A percentile compares a stretch with the other conserved stretches of the same genome.
Evolutionary conservation across 257 asterid species (phyloP).

Genomic region (Thymus mandschuricus): DNA sequence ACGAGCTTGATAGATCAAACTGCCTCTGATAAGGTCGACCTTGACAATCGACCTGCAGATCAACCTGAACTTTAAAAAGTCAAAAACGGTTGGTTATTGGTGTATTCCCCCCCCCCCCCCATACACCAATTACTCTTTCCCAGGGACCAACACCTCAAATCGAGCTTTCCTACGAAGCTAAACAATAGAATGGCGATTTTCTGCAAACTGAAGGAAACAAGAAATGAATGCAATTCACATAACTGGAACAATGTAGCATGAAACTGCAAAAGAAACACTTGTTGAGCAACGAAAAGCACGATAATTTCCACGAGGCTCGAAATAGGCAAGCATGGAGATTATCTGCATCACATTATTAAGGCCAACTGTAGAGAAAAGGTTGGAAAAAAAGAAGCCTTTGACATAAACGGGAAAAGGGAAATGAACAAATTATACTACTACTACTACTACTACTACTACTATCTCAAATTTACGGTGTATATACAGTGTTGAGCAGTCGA

Average conservation of each 20-base stretch:
- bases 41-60: too few species aligned
- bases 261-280: conserved; percentile 26
- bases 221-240: background rate
- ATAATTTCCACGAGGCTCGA: conserved; percentile 27
- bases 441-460: too few species aligned
- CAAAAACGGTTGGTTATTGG: too few species aligned
- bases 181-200: background rate
- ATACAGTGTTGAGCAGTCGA: too few species aligned
- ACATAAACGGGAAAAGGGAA: background rate
- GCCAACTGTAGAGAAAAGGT: background rate
- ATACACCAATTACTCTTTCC: too few species aligned
- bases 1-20: too few species aligned
- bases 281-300: conserved; percentile 18
- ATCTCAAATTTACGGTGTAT: too few species aligned
- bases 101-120: too few species aligned
- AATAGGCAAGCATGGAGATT: conserved; percentile 22
- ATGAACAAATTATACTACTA: background rate
- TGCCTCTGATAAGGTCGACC: too few species aligned
- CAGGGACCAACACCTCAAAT: too few species aligned
- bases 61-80: too few species aligned
- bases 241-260: conserved; percentile 29
- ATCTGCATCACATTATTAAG: conserved; percentile 13
- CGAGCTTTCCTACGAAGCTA: too few species aligned
- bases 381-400: conserved; percentile 15
- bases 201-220: conserved; percentile 22